phyloP scores from a whole-genome alignment of 2,329 filamentous ascomycete species.

The Huntiella bhutanensis region DNA sequence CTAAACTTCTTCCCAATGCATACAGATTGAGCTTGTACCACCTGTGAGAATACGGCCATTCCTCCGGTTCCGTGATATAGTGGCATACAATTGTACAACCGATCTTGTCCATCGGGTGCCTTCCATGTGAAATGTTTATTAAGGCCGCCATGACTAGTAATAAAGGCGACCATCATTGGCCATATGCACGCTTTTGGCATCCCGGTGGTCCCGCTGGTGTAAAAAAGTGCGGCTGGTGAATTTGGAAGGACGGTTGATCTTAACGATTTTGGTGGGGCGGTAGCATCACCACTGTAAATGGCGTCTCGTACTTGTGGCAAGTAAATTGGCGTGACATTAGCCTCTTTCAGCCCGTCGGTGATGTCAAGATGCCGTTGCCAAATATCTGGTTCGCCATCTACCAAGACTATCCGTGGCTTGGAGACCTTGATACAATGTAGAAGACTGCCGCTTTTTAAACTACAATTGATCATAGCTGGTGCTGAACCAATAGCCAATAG shows the following conservation, averaged over 20 bases:
- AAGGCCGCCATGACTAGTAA: constrained; percentile 12
- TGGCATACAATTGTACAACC: constrained; percentile 61
- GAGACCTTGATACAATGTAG: constrained; percentile 42
- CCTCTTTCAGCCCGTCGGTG: constrained; percentile 27
- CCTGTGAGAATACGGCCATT: constrained; percentile 34
- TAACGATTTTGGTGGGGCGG: constrained; percentile 35
- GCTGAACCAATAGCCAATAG: constrained; percentile 47
- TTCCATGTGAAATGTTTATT: constrained; percentile 15
- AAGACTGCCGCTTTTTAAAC: constrained; percentile 43
- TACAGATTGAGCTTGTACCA: constrained; percentile 33
- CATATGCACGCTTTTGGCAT: constrained; percentile 53
- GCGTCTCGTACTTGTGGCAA: constrained; percentile 29
- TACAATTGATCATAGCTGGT: constrained; percentile 54
- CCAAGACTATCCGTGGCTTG: constrained; percentile 45
- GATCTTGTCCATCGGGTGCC: constrained; percentile 15
- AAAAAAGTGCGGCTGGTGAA: constrained; percentile 46
- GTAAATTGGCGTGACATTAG: constrained; percentile 35
- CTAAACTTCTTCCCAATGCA: constrained; percentile 51
- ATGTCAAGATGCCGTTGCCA: constrained; percentile 39
- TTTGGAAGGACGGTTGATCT: constrained; percentile 30
- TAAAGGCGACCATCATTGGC: constrained; percentile 26
- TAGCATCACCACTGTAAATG: constrained; percentile 25
- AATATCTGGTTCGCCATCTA: constrained; percentile 42
- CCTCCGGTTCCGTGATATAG: constrained; percentile 60
- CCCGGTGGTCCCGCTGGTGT: constrained; percentile 60